These are phyloP conservation scores for Aspergillus pseudotamarii DNA, from an alignment of 2,329 filamentous ascomycete genomes.

Conservation along the genomic window DNA sequence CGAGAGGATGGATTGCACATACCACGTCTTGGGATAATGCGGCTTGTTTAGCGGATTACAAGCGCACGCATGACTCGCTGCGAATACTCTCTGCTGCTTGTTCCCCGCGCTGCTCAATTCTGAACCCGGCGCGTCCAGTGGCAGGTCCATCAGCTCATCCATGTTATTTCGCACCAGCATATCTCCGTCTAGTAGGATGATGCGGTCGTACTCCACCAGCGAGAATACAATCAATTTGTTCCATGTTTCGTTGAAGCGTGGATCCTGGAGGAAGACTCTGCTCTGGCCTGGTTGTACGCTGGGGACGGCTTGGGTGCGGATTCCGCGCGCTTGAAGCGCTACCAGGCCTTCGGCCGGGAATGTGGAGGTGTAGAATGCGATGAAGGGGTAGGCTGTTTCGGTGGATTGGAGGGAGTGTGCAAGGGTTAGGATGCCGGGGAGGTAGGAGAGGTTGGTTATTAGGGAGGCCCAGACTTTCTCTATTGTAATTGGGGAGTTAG, in stretches of 20 bases:
- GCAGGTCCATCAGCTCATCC: conserved; percentile 88
- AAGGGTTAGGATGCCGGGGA: conserved; percentile 80
- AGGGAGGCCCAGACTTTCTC: conserved; percentile 78
- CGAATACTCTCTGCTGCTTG: conserved; percentile 65
- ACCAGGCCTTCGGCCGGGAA: conserved; percentile 70
- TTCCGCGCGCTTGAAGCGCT: conserved; percentile 69
- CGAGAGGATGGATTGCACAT: conserved; percentile 49
- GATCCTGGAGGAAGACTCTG: conserved; percentile 74
- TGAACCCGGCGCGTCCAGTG: conserved; percentile 58
- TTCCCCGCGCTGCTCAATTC: conserved; percentile 41
- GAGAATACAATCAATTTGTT: conserved; percentile 81
- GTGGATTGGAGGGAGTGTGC: conserved; percentile 71
- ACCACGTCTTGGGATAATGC: conserved; percentile 40
- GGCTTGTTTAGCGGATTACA: conserved; percentile 25
- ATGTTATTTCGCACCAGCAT: conserved; percentile 84
- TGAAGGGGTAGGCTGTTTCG: conserved; percentile 71
- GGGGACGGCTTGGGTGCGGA: conserved; percentile 69
- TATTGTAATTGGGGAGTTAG: neutral
- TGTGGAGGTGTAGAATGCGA: conserved; percentile 79
- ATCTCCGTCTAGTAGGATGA: conserved; percentile 85
- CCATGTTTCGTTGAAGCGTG: conserved; percentile 89
- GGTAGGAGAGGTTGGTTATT: conserved; percentile 82
- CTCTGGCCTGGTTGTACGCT: conserved; percentile 69
- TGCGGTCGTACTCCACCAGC: conserved; percentile 73
- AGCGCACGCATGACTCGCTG: conserved; percentile 24